phyloP scores from a whole-genome alignment of 441 rosid species.

The Gossypium gossypioides region DNA sequence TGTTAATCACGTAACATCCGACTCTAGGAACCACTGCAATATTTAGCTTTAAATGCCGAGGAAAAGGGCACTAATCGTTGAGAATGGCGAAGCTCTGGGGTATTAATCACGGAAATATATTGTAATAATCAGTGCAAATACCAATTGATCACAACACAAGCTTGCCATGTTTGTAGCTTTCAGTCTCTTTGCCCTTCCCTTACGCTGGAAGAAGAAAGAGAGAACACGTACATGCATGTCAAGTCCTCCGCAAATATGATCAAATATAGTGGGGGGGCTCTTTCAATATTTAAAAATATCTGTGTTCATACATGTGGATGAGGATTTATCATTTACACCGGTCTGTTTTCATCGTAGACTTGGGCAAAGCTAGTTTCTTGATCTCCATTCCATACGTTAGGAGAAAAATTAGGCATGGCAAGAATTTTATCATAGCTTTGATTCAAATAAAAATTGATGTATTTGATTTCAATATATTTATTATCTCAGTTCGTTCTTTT shows the following conservation, averaged over 20 bases:
- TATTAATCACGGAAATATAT: not conserved
- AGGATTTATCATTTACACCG: not conserved
- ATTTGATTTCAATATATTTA: too few species aligned
- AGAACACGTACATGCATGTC: too few species aligned
- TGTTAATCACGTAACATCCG: not conserved
- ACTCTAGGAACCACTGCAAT: not conserved
- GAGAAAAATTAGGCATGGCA: too few species aligned
- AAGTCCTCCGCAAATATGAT: not conserved
- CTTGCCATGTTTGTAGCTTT: not conserved
- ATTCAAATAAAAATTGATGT: too few species aligned
- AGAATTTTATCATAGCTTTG: too few species aligned
- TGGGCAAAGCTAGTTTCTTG: not conserved
- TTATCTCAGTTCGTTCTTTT: too few species aligned
- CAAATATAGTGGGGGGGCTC: not conserved
- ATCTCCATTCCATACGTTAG: too few species aligned
- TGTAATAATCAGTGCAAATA: too few species aligned
- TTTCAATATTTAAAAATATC: not conserved
- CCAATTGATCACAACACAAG: too few species aligned
- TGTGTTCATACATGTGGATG: not conserved
- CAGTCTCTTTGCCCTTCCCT: not conserved
- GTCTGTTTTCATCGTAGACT: not conserved
- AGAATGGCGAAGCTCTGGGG: not conserved
- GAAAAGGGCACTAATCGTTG: not conserved
- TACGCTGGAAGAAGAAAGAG: too few species aligned
- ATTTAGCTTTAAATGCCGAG: not conserved